Evolutionary conservation across 2,329 filamentous ascomycete species (phyloP), one percentile per base, ranked within the genome.

Genomic region (Fusarium duplospermum): DNA sequence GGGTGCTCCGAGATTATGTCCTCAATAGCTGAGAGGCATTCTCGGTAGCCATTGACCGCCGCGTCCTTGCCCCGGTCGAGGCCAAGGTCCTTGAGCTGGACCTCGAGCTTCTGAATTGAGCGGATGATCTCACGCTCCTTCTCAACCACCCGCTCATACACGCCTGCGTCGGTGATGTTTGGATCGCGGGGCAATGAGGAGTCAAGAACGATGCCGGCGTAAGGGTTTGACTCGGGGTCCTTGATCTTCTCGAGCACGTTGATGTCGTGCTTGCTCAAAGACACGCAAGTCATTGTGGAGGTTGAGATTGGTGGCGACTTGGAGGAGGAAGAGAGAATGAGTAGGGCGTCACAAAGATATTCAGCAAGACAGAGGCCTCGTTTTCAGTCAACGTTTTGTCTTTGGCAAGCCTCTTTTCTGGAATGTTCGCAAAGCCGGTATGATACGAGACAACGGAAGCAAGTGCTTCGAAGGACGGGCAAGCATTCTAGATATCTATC

Each of bases 181-280:
- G 91, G 89, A 70, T 92, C 90, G 74, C 87, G 89, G 10, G 86
- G 89, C 69, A 87, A 82, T 33, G 84, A 86, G 50, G 84, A 78
- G 79, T 92, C 89, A 66, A 92, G 84, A 65, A 90, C 83, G 62
- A 90, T 82, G 14, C 86, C 83, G 11, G 86, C 82, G 18, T 87
- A 84, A 16, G 91, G 88, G 71, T 92, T 87, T 9, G 87, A 87
- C 77, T 93, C 91, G 2, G 91, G 91, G 70, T 93, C 90, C 76
- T 89, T 89, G 81, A 93, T 92, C 80, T 92, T 92, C 71, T 89
- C 87, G 67, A 93, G 87, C 74, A 93, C 87, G 66, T 89, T 87
- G 80, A 90, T 82, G 79, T 93, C 91, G 72, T 88, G 88, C 54
- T 81, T 84, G 79, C 87, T 91, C 66, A 93, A 84, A 16, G 84